phyloP scores from a whole-genome alignment of 352 stramenopile genomes.

The Phytophthora vignae region DNA sequence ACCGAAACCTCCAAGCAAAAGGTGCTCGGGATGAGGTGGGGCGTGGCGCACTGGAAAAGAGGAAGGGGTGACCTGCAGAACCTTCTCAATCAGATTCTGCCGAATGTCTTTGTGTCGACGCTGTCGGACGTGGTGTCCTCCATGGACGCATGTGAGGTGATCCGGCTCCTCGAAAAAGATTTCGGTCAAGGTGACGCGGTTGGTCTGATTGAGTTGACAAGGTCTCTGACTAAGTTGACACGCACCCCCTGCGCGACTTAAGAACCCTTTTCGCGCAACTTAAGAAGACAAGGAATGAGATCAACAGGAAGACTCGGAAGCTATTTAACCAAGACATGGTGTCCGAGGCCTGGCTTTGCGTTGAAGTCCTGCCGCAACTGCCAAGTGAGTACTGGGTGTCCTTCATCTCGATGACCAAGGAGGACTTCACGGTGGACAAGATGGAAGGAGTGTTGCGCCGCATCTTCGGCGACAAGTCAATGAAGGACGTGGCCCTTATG shows the following conservation, averaged over 20 bases:
- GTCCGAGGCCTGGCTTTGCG: conserved; percentile 17
- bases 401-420: conserved; percentile 19
- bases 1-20: no score
- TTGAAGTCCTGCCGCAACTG: conserved; percentile 4
- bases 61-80: conserved; percentile 17
- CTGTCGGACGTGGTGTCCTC: conserved; percentile 15
- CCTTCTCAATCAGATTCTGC: conserved; percentile 23
- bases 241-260: neutral
- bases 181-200: conserved; percentile 6
- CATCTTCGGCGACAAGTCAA: conserved; percentile 18
- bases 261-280: neutral
- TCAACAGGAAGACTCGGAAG: conserved; percentile 18
- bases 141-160: conserved; percentile 22
- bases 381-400: no score
- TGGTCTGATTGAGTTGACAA: conserved; percentile 6
- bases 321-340: no score
- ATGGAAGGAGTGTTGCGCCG: conserved; percentile 3
- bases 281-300: conserved; percentile 18
- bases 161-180: conserved; percentile 9
- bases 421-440: conserved; percentile 6
- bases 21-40: conserved; percentile 7
- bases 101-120: conserved; percentile 13
- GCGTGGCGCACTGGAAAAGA: conserved; percentile 9
- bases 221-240: neutral
- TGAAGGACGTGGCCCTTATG: conserved; percentile 3